Percentiles rank a stretch among this genome's conserved stretches.
Evolutionary conservation across 371 early-diverging fungal species (phyloP).

Genomic region (Coemansia sp.): DNA sequence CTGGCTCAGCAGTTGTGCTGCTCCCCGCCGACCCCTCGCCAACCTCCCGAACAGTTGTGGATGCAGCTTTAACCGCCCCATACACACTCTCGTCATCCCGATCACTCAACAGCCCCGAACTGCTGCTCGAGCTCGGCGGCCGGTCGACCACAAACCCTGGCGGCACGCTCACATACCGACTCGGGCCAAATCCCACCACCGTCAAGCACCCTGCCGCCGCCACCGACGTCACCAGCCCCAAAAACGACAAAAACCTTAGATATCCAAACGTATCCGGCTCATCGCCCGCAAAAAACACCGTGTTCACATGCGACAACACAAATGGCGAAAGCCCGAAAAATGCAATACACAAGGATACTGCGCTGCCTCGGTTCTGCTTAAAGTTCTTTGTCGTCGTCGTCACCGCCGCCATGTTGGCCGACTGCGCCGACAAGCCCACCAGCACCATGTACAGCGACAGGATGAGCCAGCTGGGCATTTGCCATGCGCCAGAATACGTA

Average conservation of each 20-base stretch:
- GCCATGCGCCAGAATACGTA: constrained; percentile 36
- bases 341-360: constrained; percentile 62
- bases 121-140: constrained; percentile 8
- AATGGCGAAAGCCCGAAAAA: constrained; percentile 69
- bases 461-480: constrained; percentile 37
- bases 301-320: constrained; percentile 61
- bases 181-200: constrained; percentile 49
- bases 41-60: not conserved
- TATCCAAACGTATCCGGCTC: constrained; percentile 45
- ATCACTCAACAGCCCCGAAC: constrained; percentile 29
- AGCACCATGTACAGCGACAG: constrained; percentile 52
- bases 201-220: constrained; percentile 25
- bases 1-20: not conserved
- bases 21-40: constrained; percentile 8
- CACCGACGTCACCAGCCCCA: constrained; percentile 33
- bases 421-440: constrained; percentile 62
- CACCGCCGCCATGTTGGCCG: constrained; percentile 59
- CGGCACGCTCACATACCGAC: constrained; percentile 33
- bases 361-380: constrained; percentile 58
- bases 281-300: constrained; percentile 52
- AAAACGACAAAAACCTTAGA: constrained; percentile 36
- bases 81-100: constrained; percentile 26
- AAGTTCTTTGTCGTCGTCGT: constrained; percentile 64
- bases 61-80: not conserved
- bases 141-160: constrained; percentile 40